These are phyloP conservation scores for Adansonia madagascariensis DNA, from an alignment of 441 rosid genomes.

Conservation along the genomic window DNA sequence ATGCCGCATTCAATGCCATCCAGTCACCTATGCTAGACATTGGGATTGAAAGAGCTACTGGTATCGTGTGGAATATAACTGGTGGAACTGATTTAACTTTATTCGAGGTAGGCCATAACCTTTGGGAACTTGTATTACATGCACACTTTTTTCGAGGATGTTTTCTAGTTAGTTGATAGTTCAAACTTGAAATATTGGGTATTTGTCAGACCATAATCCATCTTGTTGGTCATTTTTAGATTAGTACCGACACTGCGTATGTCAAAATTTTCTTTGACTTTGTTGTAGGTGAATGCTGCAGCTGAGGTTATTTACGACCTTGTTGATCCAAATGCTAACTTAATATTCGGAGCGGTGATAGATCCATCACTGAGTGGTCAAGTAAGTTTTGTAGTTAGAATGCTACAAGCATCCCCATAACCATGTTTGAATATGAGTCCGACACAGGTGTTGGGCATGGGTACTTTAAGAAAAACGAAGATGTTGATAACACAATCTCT, in stretches of 20 bases:
- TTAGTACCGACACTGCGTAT: too few species aligned
- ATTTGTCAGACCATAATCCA: too few species aligned
- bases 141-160: background rate
- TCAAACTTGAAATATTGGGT: too few species aligned
- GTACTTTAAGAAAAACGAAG: too few species aligned
- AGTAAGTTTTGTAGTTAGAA: slow-evolving; percentile 47
- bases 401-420: background rate
- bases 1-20: slow-evolving; percentile 94
- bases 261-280: too few species aligned
- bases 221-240: too few species aligned
- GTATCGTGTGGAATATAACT: slow-evolving; percentile 96
- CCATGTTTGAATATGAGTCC: too few species aligned
- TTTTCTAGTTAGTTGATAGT: too few species aligned
- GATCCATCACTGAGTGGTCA: slow-evolving; percentile 88
- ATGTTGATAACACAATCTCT: too few species aligned
- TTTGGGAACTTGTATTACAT: background rate
- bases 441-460: too few species aligned
- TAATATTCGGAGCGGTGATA: slow-evolving; percentile 88
- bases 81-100: slow-evolving; percentile 89
- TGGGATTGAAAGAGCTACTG: slow-evolving; percentile 96
- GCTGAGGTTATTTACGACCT: slow-evolving; percentile 94
- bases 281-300: slow-evolving; percentile 85
- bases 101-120: slow-evolving; percentile 60
- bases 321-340: slow-evolving; percentile 93
- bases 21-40: slow-evolving; percentile 90